phyloP scores from a whole-genome alignment of 371 early-diverging fungal species.

The Mortierella sp. region DNA sequence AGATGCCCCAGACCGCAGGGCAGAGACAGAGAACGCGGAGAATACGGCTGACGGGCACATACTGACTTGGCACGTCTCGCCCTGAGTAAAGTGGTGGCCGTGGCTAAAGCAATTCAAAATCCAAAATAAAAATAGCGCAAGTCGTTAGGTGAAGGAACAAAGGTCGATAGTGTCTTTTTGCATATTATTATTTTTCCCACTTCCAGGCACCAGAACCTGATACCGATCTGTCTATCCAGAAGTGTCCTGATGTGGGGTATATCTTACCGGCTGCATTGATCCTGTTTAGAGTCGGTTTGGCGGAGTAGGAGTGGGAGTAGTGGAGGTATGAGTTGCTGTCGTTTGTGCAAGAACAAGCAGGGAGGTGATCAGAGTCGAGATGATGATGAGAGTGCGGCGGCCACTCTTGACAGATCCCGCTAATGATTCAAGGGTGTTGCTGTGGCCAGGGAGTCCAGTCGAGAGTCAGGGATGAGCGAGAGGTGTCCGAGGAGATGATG shows the following conservation, averaged over 20 bases:
- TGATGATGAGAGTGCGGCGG: conserved; percentile 5
- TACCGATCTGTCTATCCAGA: background rate
- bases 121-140: background rate
- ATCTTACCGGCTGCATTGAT: conserved; percentile 12
- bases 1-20: conserved; percentile 64
- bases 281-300: conserved; percentile 5
- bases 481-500: conserved; percentile 3
- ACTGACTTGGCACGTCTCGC: conserved; percentile 33
- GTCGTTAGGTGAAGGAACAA: conserved; percentile 13
- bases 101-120: conserved; percentile 10
- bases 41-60: conserved; percentile 31
- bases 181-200: background rate
- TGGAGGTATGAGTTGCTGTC: background rate
- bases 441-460: background rate
- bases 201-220: background rate
- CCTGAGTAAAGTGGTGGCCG: conserved; percentile 43
- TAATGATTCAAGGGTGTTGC: background rate
- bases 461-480: background rate
- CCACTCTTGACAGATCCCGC: conserved; percentile 1
- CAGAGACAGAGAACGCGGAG: conserved; percentile 47
- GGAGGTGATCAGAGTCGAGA: background rate
- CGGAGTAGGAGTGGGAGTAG: background rate
- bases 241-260: background rate
- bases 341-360: background rate
- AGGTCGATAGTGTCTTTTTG: background rate